Percentiles rank a stretch among this genome's conserved stretches.
phyloP scores from a whole-genome alignment of 768 basidiomycete genomes.

The Galerina sulciceps region DNA sequence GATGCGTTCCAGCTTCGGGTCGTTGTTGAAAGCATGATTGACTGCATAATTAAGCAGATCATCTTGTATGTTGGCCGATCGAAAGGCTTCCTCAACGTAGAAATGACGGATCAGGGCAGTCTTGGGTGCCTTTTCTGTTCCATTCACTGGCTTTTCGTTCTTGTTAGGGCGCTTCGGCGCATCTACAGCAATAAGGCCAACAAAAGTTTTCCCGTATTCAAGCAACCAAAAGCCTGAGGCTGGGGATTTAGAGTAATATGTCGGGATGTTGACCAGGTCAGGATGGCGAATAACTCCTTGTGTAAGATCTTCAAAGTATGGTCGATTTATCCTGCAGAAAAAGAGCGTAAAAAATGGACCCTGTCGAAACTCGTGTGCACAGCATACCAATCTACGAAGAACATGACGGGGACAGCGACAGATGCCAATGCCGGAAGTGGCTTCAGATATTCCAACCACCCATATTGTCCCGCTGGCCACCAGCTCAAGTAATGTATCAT shows the following conservation, averaged over 20 bases:
- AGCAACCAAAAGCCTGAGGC: constrained; percentile 76
- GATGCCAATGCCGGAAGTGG: constrained; percentile 72
- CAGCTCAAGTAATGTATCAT: constrained; percentile 65
- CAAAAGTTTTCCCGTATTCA: constrained; percentile 57
- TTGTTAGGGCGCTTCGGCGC: constrained; percentile 49
- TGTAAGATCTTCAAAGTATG: constrained; percentile 61
- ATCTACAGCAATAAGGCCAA: constrained; percentile 76
- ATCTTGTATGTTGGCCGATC: constrained; percentile 57
- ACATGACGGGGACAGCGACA: constrained; percentile 65
- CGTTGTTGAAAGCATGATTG: constrained; percentile 55
- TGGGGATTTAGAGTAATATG: constrained; percentile 62
- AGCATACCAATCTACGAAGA: constrained; percentile 70
- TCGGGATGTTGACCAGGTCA: constrained; percentile 57
- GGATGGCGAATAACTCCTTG: constrained; percentile 54
- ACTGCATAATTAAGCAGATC: constrained; percentile 70
- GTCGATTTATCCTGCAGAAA: constrained; percentile 65
- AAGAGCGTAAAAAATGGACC: neutral
- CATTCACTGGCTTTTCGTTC: constrained; percentile 22
- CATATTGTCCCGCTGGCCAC: constrained; percentile 62
- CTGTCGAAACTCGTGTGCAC: neutral
- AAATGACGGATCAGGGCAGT: constrained; percentile 77
- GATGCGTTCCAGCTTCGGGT: constrained; percentile 47
- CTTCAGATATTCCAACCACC: constrained; percentile 53
- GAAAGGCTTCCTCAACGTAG: constrained; percentile 69
- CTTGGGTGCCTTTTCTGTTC: constrained; percentile 30